Evolutionary conservation across 163 green algal species (phyloP).

Genomic region (Volvox carteri): DNA sequence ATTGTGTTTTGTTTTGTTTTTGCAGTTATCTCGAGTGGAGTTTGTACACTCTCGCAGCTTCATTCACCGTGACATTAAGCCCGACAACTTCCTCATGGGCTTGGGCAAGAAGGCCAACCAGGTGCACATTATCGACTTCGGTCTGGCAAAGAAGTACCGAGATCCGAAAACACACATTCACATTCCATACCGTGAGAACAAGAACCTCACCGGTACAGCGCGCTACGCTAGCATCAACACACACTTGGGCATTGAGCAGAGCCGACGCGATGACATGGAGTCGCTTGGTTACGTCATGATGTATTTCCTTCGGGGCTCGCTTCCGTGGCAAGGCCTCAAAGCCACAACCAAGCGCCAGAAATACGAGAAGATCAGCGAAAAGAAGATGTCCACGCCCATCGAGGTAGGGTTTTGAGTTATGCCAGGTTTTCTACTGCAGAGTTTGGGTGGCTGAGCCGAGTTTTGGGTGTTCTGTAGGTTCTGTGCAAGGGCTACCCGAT

Average conservation of each 20-base stretch:
- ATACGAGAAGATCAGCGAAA: constrained; percentile 99
- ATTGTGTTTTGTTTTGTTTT: background rate
- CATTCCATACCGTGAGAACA: constrained; percentile 99
- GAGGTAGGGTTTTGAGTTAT: constrained; percentile 74
- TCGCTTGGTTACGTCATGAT: constrained; percentile 99
- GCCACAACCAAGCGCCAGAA: constrained; percentile 82
- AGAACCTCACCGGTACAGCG: constrained; percentile 97
- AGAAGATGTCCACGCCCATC: constrained; percentile 99
- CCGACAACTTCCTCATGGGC: constrained; percentile 99
- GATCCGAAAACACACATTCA: constrained; percentile 99
- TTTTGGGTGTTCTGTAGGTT: constrained; percentile 27
- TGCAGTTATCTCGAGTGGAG: constrained; percentile 96
- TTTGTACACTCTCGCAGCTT: constrained; percentile 98
- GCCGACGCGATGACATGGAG: constrained; percentile 94
- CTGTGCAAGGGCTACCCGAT: constrained; percentile 81
- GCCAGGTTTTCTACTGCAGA: background rate
- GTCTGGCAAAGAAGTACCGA: constrained; percentile 99
- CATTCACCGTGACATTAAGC: constrained; percentile 99
- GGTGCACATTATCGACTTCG: constrained; percentile 99
- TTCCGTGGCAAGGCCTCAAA: constrained; percentile 99
- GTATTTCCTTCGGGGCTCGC: constrained; percentile 98
- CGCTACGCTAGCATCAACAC: constrained; percentile 99
- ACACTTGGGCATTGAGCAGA: constrained; percentile 98
- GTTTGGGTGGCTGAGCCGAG: background rate
- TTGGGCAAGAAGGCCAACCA: constrained; percentile 90